A percentile compares a stretch with the other conserved stretches of the same genome.
phyloP scores from a whole-genome alignment of 495 filamentous ascomycete species.

The Cairneyella variabilis region DNA sequence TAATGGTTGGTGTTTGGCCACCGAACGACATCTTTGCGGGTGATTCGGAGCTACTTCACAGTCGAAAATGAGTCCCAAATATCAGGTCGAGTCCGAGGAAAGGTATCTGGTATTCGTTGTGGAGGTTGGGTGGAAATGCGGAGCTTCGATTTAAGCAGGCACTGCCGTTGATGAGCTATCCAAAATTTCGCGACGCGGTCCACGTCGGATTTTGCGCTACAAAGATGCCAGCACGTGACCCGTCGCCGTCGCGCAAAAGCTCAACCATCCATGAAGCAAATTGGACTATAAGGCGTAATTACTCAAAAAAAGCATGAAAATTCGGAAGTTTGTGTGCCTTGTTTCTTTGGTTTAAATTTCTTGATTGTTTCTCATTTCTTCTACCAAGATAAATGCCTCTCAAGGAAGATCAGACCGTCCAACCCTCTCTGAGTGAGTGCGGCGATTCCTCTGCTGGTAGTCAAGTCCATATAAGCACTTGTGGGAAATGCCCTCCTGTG shows the following conservation, averaged over 20 bases:
- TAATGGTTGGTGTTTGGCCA: slow-evolving; percentile 96
- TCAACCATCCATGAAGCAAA: too few relatives aligned
- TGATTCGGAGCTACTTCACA: not conserved
- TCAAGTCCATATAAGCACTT: not conserved
- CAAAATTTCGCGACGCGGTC: slow-evolving; percentile 19
- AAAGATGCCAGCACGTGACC: too few relatives aligned
- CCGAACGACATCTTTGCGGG: slow-evolving; percentile 79
- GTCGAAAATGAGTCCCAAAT: not conserved
- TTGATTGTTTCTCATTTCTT: too few relatives aligned
- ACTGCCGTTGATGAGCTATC: slow-evolving; percentile 4
- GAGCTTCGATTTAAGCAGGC: slow-evolving; percentile 8
- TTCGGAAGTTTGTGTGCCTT: too few relatives aligned
- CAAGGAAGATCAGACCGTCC: not conserved
- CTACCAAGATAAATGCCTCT: slow-evolving; percentile 2
- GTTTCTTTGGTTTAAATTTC: too few relatives aligned
- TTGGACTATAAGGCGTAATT: too few relatives aligned
- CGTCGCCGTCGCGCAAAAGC: too few relatives aligned
- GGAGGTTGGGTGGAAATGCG: not conserved
- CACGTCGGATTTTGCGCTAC: too few relatives aligned
- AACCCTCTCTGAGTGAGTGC: not conserved
- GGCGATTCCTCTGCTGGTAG: not conserved
- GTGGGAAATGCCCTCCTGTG: slow-evolving; percentile 1
- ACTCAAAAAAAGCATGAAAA: too few relatives aligned
- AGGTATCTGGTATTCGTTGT: not conserved
- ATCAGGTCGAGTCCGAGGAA: not conserved